Percentiles rank a stretch among this genome's conserved stretches.
phyloP scores from a whole-genome alignment of 208 protist genomes.

The Trypanosoma theileri region DNA sequence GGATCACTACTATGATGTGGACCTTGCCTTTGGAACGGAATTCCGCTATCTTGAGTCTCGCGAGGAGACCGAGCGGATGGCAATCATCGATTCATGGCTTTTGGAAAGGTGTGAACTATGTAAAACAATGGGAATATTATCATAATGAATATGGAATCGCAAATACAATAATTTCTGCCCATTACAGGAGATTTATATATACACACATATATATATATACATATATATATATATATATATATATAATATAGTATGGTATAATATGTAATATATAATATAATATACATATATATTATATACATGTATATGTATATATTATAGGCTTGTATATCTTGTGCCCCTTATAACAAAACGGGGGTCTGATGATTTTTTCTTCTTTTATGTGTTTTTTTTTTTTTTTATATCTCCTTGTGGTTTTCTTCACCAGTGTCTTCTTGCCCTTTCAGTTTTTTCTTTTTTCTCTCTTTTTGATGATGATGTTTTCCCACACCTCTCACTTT shows the following conservation, averaged over 20 bases:
- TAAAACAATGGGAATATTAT: not conserved
- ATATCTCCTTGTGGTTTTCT: conserved; percentile 2
- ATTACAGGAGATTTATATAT: no score
- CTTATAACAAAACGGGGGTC: no score
- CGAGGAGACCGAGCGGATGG: conserved; percentile 74
- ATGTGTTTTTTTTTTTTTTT: conserved; percentile 11
- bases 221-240: no score
- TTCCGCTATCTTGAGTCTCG: conserved; percentile 36
- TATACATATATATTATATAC: no score
- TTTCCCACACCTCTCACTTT: conserved; percentile 8
- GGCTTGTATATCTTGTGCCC: conserved; percentile 4
- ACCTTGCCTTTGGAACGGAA: conserved; percentile 51
- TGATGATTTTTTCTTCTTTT: conserved; percentile 23
- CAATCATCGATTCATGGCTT: conserved; percentile 38
- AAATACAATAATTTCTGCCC: not conserved
- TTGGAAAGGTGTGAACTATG: conserved; percentile 22
- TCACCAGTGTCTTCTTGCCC: conserved; percentile 15
- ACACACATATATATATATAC: no score
- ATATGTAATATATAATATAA: no score
- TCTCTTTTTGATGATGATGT: conserved; percentile 18
- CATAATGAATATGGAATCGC: not conserved
- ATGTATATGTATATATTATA: conserved; percentile 8
- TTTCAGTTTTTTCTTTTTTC: conserved; percentile 3
- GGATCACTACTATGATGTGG: conserved; percentile 43
- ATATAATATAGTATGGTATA: no score